Evolutionary conservation across 352 stramenopile genomes (phyloP), one percentile per base, ranked within the genome.

Genomic region (Pythium volutum): DNA sequence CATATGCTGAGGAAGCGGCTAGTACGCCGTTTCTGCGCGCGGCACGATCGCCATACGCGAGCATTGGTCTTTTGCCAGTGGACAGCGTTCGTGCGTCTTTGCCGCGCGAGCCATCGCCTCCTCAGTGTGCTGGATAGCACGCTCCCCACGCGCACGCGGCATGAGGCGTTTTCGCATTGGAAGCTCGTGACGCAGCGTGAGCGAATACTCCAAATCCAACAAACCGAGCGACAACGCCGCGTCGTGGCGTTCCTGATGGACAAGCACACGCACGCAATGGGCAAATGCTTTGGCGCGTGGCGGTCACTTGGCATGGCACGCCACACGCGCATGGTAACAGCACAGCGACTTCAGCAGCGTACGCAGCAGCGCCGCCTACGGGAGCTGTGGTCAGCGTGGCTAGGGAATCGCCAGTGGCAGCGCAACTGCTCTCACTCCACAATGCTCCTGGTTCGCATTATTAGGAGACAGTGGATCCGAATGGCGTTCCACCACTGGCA

Each of bases 211-310:
- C 48, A 42, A 26, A 31, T n/a, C 20, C 43, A 31, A 10, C 54
- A 76, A 27, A 51, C 14, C 4, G 62, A 78, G 26, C 74, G 60
- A 39, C 68, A 81, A 33, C 67, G 63, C 38, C 69, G 66, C 26
- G 49, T 85, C 20, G 39, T 77, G 45, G 62, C 66, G 46, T 74
- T 82, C 15, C 49, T 84, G 41, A 63, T 77, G 61, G 56, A 38
- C 2, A 79, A 60, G 39, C 46, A 77, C 34, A 52, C 67, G 54
- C 61, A 52, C 34, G 36, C n/a, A 0, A 31, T 81, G 7, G 34
- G 69, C 23, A 65, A 63, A 23, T 69, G 48, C 25, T 79, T 88
- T 41, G 22, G 42, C 9, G 57, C 55, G 0, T 86, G 72, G 76
- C 69, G 70, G 51, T n/a, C 67, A 14, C 8, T 60, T 14, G 43